Base-by-base conservation (phyloP, 148 eudicot species). In the Diospyros lotus region DNA sequence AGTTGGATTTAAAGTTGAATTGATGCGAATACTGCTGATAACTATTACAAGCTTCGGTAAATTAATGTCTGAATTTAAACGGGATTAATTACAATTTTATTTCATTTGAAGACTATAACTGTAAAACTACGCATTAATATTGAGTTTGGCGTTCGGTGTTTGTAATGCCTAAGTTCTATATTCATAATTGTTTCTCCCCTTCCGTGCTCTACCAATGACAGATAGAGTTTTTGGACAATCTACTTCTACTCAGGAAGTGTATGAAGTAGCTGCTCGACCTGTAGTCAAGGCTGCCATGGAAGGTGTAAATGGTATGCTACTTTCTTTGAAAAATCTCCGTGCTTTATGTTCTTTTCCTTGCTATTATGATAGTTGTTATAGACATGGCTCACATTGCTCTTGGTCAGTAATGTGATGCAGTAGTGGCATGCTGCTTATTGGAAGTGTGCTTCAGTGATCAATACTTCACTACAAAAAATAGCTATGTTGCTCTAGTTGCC, bases 271-370 rank as follows among this genome's bases (percentile, higher is more conserved):
- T 51, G 97, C 90, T 74, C 89, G 93, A 71, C 98, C 98, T 44
- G 98, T 95, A 14, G 94, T 95, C 5, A 89, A 92, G 82, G 81
- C 89, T 66, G 94, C 98, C 40, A 92, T 95, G 98, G 98, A 92
- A 39, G 98, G 98, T 64, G 83, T 95, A 56, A 95, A 90, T 81
- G 98, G 98, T 95, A 88, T 71, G 87, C n/a, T 50, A 64, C 59
- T 43, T 64, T 78, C 52, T 12, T 56, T 40, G 48, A 4, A 48
- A 9, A 7, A 13, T 39, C 4, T 3, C 11, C 2, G 46, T 28
- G 51, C 39, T 9, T 6, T 3, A 6, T 42, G 9, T 71, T 14
- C 17, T 12, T 38, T 18, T 58, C 7, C 10, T 15, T 12, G 2
- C 44, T 13, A 8, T 46, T 9, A n/a, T 7, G 15, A 28, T n/a